Evolutionary conservation across 805 yeast genomes (phyloP).

Genomic region (Saturnispora gosingensis): DNA sequence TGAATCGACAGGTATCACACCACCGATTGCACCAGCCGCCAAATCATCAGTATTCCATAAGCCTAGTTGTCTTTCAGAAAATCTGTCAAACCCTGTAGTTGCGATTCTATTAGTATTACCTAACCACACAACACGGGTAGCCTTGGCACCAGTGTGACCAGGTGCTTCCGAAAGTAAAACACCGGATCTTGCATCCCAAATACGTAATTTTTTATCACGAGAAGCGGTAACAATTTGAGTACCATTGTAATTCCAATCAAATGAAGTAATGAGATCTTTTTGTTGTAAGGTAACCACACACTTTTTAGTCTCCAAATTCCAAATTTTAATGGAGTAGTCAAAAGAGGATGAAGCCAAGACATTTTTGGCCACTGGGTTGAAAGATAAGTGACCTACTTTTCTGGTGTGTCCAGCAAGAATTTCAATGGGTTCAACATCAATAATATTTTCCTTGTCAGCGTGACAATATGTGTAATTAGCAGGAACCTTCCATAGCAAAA

Average conservation of each 20-base stretch:
- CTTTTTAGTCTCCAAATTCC: slow-evolving; percentile 77
- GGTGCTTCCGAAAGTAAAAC: slow-evolving; percentile 71
- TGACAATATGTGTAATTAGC: slow-evolving; percentile 63
- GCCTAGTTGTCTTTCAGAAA: slow-evolving; percentile 92
- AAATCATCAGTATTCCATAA: slow-evolving; percentile 80
- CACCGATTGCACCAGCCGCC: slow-evolving; percentile 78
- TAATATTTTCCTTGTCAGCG: slow-evolving; percentile 41
- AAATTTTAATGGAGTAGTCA: slow-evolving; percentile 84
- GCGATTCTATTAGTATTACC: slow-evolving; percentile 78
- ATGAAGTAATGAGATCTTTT: slow-evolving; percentile 86
- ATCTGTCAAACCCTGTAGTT: slow-evolving; percentile 89
- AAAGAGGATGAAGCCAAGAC: slow-evolving; percentile 84
- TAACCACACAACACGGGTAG: slow-evolving; percentile 81
- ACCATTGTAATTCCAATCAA: slow-evolving; percentile 87
- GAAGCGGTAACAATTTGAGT: slow-evolving; percentile 77
- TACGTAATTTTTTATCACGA: slow-evolving; percentile 81
- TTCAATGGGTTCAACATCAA: slow-evolving; percentile 63
- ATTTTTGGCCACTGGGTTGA: slow-evolving; percentile 81
- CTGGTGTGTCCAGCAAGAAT: slow-evolving; percentile 77
- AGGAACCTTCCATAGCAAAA: slow-evolving; percentile 85
- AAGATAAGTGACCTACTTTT: slow-evolving; percentile 87
- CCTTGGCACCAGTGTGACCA: slow-evolving; percentile 91
- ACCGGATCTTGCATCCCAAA: slow-evolving; percentile 83
- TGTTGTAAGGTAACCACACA: slow-evolving; percentile 69
- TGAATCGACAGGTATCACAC: slow-evolving; percentile 76